These are phyloP conservation scores for Podospora conica DNA, from an alignment of 495 filamentous ascomycete species.

Conservation along the genomic window DNA sequence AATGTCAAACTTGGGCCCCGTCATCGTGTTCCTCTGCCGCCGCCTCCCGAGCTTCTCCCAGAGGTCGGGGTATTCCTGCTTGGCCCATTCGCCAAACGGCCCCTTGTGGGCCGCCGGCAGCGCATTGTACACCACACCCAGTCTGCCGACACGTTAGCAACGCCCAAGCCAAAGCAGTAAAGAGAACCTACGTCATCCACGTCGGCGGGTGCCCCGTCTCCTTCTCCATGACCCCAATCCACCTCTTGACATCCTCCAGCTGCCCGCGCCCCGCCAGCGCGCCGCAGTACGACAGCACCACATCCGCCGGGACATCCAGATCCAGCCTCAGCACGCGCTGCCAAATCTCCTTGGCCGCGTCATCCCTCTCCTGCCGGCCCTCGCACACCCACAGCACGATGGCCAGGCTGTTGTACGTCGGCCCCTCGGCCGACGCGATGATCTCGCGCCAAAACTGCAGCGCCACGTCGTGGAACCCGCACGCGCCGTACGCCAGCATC, in stretches of 20 bases:
- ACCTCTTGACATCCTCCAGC: conserved; percentile 55
- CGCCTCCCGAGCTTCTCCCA: conserved; percentile 59
- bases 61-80: conserved; percentile 54
- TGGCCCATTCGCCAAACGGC: conserved; percentile 68
- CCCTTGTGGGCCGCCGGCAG: conserved; percentile 55
- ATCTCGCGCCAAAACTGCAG: conserved; percentile 80
- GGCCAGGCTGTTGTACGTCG: conserved; percentile 67
- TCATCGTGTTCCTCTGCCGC: conserved; percentile 32
- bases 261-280: conserved; percentile 64
- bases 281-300: conserved; percentile 69
- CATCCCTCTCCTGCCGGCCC: conserved; percentile 53
- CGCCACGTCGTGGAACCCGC: conserved; percentile 55
- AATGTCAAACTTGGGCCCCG: conserved; percentile 39
- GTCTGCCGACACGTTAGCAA: conserved; percentile 32
- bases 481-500: conserved; percentile 75
- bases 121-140: conserved; percentile 69
- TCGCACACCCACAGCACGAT: conserved; percentile 76
- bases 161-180: neutral
- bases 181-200: conserved; percentile 59
- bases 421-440: conserved; percentile 68
- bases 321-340: conserved; percentile 64
- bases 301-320: conserved; percentile 60
- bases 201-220: conserved; percentile 60
- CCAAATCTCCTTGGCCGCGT: conserved; percentile 70
- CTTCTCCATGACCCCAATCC: conserved; percentile 58